Base-by-base conservation (phyloP, 768 basidiomycete genomes). In the Megacollybia marginata region DNA sequence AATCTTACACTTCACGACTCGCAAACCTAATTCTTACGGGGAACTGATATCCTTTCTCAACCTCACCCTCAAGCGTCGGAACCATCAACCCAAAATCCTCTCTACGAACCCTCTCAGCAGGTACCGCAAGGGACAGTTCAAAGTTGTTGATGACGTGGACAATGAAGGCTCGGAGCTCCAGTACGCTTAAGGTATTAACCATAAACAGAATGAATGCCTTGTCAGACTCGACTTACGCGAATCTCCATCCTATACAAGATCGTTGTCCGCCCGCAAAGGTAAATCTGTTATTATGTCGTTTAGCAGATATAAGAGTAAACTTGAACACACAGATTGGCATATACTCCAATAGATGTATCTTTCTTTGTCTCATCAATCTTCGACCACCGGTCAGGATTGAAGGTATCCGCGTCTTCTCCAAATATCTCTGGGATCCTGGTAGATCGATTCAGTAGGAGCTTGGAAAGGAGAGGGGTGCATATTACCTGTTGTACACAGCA, bases 101-200 rank as follows among this genome's bases (percentile, higher is more conserved):
- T 13, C 44, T 18, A 12, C 40, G 40, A 13, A 47, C 32, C 28
- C 48, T 33, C 42, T 44, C 23, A 9, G 42, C 51, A 1, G 20
- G 44, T 9, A 47, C 36, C 33, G 65, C 66, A 49, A 50, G 65
- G 64, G 66, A 50, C 49, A 74, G 66, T 50, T 71, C 62, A 52
- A 74, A 73, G 54, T 68, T 64, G 18, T 60, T 57, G 23, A 75
- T 44, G 33, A 69, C 59, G 52, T 71, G 67, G 15, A 67, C 63
- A 31, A 75, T 55, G 53, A 76, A 72, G 3, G 65, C 62, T 50
- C 75, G 74, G 43, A 73, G 56, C 55, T 77, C 74, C 45, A 64
- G 51, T 0, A 71, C 42, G 11, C 64, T 66, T 53, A n/a, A n/a
- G n/a, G n/a, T n/a, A n/a, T n/a, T n/a, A 49, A 42, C 38, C 35